Percentiles rank a stretch among this genome's conserved stretches.
Conservation (phyloP, 176 grass and related monocot species). For the Ensete glaucum region DNA sequence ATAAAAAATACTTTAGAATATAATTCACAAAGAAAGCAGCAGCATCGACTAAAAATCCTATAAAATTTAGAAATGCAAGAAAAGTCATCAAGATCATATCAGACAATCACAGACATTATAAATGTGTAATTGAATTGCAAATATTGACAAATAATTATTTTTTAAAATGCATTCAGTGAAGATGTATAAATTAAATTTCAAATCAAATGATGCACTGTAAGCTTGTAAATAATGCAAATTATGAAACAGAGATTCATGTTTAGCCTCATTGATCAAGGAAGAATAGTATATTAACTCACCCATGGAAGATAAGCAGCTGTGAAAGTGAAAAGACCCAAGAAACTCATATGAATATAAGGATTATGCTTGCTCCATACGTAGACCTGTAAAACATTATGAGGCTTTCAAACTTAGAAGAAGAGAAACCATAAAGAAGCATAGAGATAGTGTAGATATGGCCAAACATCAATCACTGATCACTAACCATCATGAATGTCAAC, state of each 20-base stretch:
- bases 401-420: background rate
- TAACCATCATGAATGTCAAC: conserved; percentile 99
- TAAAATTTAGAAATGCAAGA: no score
- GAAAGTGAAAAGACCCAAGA: conserved; percentile 94
- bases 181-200: conserved; percentile 19
- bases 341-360: conserved; percentile 96
- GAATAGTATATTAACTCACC: conserved; percentile 31
- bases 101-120: no score
- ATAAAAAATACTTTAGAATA: no score
- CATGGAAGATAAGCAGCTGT: conserved; percentile 96
- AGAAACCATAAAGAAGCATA: background rate
- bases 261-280: background rate
- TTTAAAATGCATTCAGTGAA: conserved; percentile 4
- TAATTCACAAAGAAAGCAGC: no score
- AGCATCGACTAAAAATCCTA: no score
- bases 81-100: no score
- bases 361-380: conserved; percentile 99
- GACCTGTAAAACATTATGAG: conserved; percentile 40
- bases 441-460: background rate
- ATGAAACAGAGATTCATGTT: background rate
- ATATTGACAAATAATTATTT: background rate
- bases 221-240: conserved; percentile 3
- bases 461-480: background rate
- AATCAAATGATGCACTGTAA: background rate
- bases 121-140: background rate